Base-by-base conservation (phyloP, 345 rosid genomes). In the Euphorbia pulcherrima region DNA sequence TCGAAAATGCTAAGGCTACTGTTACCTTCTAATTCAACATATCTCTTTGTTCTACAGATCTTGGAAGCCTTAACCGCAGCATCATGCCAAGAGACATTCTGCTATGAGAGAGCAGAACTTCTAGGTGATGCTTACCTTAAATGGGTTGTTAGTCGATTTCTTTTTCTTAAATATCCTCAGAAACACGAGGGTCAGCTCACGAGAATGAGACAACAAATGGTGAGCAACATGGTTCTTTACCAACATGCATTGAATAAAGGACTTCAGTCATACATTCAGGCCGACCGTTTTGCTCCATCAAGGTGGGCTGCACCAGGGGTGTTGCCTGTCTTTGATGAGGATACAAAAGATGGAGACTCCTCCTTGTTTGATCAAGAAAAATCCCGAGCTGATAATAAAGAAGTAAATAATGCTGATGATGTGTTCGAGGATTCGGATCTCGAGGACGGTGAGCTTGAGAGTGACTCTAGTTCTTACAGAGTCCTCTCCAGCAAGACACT, bases 221-320 rank as follows among this genome's bases (percentile, higher is more conserved):
- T 94, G 65, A 89, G 99, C 63, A 94, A 94, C 84, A 81, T 91
- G 90, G 96, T 91, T 52, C 82, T 94, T 68, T 94, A 94, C 62
- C 96, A 85, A 74, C 83, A 79, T 72, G 96, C 99, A 11, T 74
- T 94, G 64, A 82, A 65, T 21, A 89, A 89, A 76, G 96, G 90
- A 58, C 93, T 94, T 67, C 99, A 91, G 66, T 94, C 97, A 12
- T 94, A 87, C 67, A 94, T 94, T 72, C 99, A 91, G 74, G 99
- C 96, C n/a, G 99, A 94, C 78, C 89, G 99, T 37, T 94, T 94
- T 83, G 93, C 99, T 56, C 99, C 99, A 13, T 91, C 92, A 71
- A 83, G 99, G 73, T 91, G 99, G 99, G 96, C 99, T 62, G 99
- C 99, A 72, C 99, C 97, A 41, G 99, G 99, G 18, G 97, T 94